phyloP scores from a whole-genome alignment of 331 rosid species.

The Malus hybrid region DNA sequence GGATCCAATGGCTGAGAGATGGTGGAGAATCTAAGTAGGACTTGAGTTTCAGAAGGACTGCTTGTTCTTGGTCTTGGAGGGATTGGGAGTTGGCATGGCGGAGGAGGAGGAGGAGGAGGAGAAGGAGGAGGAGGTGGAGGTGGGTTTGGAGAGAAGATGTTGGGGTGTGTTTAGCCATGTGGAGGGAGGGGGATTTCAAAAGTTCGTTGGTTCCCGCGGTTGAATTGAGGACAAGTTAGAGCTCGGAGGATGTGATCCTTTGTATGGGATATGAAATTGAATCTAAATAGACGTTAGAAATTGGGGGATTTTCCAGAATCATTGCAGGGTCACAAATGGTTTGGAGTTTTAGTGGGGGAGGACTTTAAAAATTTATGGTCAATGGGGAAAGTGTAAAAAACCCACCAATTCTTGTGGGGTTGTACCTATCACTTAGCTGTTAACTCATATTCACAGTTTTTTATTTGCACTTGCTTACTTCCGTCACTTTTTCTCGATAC shows the following conservation, averaged over 20 bases:
- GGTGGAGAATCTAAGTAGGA: slow-evolving; percentile 35
- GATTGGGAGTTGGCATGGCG: slow-evolving; percentile 31
- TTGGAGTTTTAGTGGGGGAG: not conserved
- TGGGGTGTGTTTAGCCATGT: slow-evolving; percentile 26
- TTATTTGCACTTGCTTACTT: no score
- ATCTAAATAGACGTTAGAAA: not conserved
- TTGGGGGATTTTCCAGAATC: not conserved
- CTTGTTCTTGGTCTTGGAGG: slow-evolving; percentile 41
- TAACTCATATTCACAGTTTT: not conserved
- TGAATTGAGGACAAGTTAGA: not conserved
- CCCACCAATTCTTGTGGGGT: not conserved
- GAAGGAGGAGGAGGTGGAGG: slow-evolving; percentile 10
- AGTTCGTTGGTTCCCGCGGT: not conserved
- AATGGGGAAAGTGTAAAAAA: not conserved
- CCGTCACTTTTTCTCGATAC: no score
- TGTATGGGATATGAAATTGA: not conserved
- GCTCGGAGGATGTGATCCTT: not conserved
- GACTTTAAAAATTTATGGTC: not conserved
- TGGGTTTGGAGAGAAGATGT: not conserved
- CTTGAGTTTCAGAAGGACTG: slow-evolving; percentile 36
- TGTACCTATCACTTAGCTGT: not conserved
- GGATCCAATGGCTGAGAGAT: slow-evolving; percentile 40
- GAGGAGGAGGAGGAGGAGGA: slow-evolving; percentile 15
- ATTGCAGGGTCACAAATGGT: not conserved
- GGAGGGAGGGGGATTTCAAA: not conserved